Conservation (phyloP, 805 yeast genomes). For the Candida namnaoensis region DNA sequence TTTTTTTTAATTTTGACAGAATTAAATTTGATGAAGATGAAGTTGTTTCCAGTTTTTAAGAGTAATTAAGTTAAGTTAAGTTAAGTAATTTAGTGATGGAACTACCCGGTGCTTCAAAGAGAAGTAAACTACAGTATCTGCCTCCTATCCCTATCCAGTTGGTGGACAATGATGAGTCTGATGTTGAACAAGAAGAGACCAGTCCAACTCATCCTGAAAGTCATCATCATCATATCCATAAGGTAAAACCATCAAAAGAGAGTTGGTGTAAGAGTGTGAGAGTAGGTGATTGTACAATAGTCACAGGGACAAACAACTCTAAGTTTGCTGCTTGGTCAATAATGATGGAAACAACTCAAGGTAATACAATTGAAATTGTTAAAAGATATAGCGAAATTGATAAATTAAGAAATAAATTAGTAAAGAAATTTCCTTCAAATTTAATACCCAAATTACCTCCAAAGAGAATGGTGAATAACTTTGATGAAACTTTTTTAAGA, state of each 20-base stretch:
- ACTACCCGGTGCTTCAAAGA: conserved; percentile 1
- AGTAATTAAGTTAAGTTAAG: no score
- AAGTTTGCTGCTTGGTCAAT: conserved; percentile 36
- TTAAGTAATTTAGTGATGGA: neutral
- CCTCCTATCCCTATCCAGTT: conserved; percentile 33
- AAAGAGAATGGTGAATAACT: conserved; percentile 22
- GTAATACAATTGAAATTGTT: conserved; percentile 31
- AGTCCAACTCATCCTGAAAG: neutral
- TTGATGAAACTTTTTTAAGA: conserved; percentile 23
- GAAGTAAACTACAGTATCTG: conserved; percentile 11
- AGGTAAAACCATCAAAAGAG: neutral
- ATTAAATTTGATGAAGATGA: no score
- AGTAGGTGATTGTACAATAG: conserved; percentile 28
- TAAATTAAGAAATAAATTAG: conserved; percentile 30
- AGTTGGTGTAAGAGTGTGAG: conserved; percentile 31
- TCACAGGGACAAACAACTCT: conserved; percentile 25
- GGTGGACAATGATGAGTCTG: conserved; percentile 20
- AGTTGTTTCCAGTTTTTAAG: no score
- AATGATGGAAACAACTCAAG: conserved; percentile 23
- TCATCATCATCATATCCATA: neutral
- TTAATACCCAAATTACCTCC: conserved; percentile 40
- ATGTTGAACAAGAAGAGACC: conserved; percentile 4
- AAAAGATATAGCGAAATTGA: conserved; percentile 63
- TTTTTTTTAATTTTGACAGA: no score
- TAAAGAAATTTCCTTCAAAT: conserved; percentile 25